Evolutionary conservation across 2,329 filamentous ascomycete species (phyloP), one percentile per base, ranked within the genome.

Genomic region (Botrytis medusae): DNA sequence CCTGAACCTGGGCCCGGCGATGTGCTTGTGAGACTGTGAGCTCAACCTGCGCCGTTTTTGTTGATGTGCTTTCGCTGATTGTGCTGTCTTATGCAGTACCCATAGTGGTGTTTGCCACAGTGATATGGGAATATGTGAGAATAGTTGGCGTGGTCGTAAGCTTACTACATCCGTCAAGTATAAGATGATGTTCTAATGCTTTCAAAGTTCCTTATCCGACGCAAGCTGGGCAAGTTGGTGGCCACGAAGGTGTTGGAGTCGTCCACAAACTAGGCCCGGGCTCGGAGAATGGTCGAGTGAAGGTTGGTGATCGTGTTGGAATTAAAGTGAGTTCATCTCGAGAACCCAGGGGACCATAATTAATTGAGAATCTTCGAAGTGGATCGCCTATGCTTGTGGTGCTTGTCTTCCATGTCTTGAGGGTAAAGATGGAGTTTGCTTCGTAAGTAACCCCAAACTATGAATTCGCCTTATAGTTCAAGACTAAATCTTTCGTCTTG

Each of bases 231-330:
- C 90, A 92, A 80, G 86, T 92, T 6, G 91, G 91, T 60, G 91
- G 91, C 7, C 91, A 93, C 78, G 91, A 93, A 81, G 91, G 91
- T 29, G 87, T 92, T 2, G 89, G 89, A 60, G 86, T 86, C 70
- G 84, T 93, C 46, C 89, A 91, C 60, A 90, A 91, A 79, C 83
- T 93, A 74, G 91, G 91, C 0, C 84, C 89, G 0, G 88, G 87
- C 12, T 84, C 87, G 32, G 88, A 90, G 69, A 80, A 78, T 54
- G 83, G 86, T 2, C 85, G 84, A 8, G 83, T 92, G 51, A 90
- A 90, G 77, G 78, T 92, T n/a, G 90, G 90, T 8, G 88, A 92
- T 77, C 85, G 90, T 12, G 91, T 93, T 14, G 91, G 91, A 22
- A 87, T 93, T 79, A 93, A 93, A 81, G 83, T 87, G 25, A 85